phyloP scores from a whole-genome alignment of 768 basidiomycete species.

The Phylloporus sp. region DNA sequence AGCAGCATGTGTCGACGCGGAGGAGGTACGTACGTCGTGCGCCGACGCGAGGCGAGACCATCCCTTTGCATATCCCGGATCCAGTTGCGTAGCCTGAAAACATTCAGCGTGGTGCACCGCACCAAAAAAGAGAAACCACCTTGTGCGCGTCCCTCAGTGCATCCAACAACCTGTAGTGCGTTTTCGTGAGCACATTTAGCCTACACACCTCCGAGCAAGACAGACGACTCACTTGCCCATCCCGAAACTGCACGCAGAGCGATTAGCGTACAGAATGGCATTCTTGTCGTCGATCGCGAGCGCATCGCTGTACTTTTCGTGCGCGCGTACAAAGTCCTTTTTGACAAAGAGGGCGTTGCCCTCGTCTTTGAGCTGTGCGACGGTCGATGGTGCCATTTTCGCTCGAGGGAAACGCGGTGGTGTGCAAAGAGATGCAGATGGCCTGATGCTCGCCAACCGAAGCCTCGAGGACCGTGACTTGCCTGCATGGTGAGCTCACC shows the following conservation, averaged over 20 bases:
- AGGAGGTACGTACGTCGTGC: background rate
- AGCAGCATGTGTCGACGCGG: too few species aligned
- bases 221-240: background rate
- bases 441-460: too few species aligned
- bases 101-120: background rate
- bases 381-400: background rate
- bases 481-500: too few species aligned
- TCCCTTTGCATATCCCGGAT: conserved; percentile 1
- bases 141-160: background rate
- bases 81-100: background rate
- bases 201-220: background rate
- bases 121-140: background rate
- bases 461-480: too few species aligned
- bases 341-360: background rate
- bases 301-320: conserved; percentile 4
- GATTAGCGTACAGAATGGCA: background rate
- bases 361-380: background rate
- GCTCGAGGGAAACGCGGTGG: too few species aligned
- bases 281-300: conserved; percentile 1
- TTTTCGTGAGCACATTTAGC: too few species aligned
- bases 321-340: background rate
- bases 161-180: background rate
- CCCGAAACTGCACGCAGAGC: background rate
- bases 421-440: too few species aligned
- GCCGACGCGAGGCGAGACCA: conserved; percentile 3